Evolutionary conservation across 2,329 filamentous ascomycete genomes (phyloP).

Genomic region (Phaeophleospora eucalypticola): DNA sequence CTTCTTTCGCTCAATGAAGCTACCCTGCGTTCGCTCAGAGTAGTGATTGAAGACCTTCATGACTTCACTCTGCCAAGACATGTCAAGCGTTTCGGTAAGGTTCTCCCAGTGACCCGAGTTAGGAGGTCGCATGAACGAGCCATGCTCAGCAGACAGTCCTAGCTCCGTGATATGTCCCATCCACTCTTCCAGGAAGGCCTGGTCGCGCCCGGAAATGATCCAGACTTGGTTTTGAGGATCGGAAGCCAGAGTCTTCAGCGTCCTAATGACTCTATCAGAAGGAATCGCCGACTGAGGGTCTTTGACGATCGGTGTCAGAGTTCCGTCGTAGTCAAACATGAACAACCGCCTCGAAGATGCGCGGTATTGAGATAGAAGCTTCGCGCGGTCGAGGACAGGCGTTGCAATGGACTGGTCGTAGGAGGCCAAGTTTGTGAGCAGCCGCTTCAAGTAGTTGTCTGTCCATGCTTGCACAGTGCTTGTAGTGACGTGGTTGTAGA

Average conservation of each 20-base stretch:
- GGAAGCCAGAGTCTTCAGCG: conserved; percentile 71
- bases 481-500: conserved; percentile 79
- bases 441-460: conserved; percentile 69
- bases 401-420: conserved; percentile 72
- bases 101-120: conserved; percentile 78
- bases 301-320: conserved; percentile 88
- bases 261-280: conserved; percentile 74
- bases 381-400: conserved; percentile 71
- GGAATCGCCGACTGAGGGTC: conserved; percentile 87
- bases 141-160: conserved; percentile 95
- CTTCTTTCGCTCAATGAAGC: conserved; percentile 90
- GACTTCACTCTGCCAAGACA: conserved; percentile 88
- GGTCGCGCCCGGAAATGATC: conserved; percentile 95
- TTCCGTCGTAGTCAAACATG: conserved; percentile 99
- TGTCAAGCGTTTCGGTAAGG: conserved; percentile 77
- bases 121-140: conserved; percentile 87
- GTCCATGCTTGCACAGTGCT: conserved; percentile 88
- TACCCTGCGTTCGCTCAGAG: conserved; percentile 83
- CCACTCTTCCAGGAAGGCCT: conserved; percentile 84
- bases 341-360: conserved; percentile 76
- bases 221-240: conserved; percentile 87
- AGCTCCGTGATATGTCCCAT: conserved; percentile 86
- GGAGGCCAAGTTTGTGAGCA: conserved; percentile 75
- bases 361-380: conserved; percentile 70
- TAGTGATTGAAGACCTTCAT: conserved; percentile 81